Evolutionary conservation across 495 filamentous ascomycete species (phyloP).

Genomic region (Penicillium diatomitis): DNA sequence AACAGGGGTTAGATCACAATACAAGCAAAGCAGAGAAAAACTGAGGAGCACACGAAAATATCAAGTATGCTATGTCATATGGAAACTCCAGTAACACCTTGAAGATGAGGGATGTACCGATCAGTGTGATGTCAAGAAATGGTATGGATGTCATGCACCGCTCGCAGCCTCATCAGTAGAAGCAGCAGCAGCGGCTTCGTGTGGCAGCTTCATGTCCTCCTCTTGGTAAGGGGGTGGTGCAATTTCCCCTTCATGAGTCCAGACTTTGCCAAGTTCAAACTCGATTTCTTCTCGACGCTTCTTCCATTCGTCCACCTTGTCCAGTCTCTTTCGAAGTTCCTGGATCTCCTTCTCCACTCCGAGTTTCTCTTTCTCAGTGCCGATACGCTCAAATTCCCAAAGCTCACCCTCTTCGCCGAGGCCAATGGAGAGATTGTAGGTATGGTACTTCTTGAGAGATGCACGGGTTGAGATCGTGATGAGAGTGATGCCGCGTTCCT

Average conservation of each 20-base stretch:
- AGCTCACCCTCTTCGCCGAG: slow-evolving; percentile 52
- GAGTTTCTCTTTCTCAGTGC: slow-evolving; percentile 83
- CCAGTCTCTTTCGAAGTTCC: slow-evolving; percentile 68
- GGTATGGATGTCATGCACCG: background rate
- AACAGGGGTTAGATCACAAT: no score
- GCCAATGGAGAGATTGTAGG: slow-evolving; percentile 76
- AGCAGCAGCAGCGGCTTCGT: slow-evolving; percentile 4
- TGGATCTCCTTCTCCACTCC: slow-evolving; percentile 82
- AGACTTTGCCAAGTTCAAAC: slow-evolving; percentile 53
- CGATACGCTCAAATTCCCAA: slow-evolving; percentile 89
- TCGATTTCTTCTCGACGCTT: slow-evolving; percentile 68
- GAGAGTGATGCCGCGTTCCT: slow-evolving; percentile 84
- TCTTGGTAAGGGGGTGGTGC: slow-evolving; percentile 33
- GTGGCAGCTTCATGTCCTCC: slow-evolving; percentile 6
- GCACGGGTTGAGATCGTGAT: slow-evolving; percentile 92
- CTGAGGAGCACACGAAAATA: no score
- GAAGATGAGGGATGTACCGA: background rate
- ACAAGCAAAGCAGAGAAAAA: no score
- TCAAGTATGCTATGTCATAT: background rate
- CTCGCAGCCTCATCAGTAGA: slow-evolving; percentile 4
- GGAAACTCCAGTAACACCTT: slow-evolving; percentile 1
- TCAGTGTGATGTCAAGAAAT: no score
- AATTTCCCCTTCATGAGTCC: slow-evolving; percentile 37
- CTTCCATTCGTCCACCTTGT: slow-evolving; percentile 79
- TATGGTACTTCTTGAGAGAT: slow-evolving; percentile 90